phyloP scores from a whole-genome alignment of 805 yeast species.

The Spathaspora passalidarum region DNA sequence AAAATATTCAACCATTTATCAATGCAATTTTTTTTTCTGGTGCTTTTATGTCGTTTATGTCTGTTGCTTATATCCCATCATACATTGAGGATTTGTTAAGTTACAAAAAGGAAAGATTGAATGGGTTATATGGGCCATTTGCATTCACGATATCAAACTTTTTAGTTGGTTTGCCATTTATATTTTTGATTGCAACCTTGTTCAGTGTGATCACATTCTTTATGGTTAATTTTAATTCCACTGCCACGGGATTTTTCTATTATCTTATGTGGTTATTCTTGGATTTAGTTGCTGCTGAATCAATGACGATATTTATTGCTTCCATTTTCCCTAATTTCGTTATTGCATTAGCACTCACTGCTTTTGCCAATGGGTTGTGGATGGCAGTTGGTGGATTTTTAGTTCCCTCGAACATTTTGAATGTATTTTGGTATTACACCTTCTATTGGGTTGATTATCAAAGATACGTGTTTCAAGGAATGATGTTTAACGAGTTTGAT shows the following conservation, averaged over 20 bases:
- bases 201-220: constrained; percentile 34
- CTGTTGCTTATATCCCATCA: constrained; percentile 41
- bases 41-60: constrained; percentile 46
- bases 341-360: constrained; percentile 36
- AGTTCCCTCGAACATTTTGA: constrained; percentile 30
- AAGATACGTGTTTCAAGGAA: constrained; percentile 41
- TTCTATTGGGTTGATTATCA: constrained; percentile 41
- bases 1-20: constrained; percentile 30
- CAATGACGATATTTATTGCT: constrained; percentile 34
- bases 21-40: constrained; percentile 40
- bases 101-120: constrained; percentile 28
- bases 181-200: constrained; percentile 27
- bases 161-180: constrained; percentile 34
- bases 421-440: constrained; percentile 38
- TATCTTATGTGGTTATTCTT: constrained; percentile 37
- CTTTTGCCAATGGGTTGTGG: constrained; percentile 43
- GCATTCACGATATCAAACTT: constrained; percentile 34
- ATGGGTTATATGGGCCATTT: constrained; percentile 37
- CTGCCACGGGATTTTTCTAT: constrained; percentile 28
- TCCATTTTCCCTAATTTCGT: constrained; percentile 34
- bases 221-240: constrained; percentile 26
- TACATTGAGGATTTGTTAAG: constrained; percentile 31
- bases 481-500: constrained; percentile 40
- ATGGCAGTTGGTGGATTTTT: constrained; percentile 43
- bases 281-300: constrained; percentile 39